Evolutionary conservation across 2,329 filamentous ascomycete species (phyloP), one percentile per base, ranked within the genome.

Genomic region (Pseudopyrenochaeta lycopersici): DNA sequence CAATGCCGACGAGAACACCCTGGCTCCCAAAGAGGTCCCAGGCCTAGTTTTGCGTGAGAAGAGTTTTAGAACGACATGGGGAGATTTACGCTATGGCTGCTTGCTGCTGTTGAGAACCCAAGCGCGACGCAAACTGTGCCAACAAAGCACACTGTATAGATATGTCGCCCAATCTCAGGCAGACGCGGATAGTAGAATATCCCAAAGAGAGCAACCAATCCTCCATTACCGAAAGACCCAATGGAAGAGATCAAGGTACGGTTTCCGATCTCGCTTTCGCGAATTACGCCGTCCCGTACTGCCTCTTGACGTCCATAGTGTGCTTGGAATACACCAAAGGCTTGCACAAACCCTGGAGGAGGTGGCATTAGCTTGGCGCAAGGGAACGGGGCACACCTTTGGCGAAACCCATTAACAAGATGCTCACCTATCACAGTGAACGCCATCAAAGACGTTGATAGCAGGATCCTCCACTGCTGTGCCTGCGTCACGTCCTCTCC

Each of bases 1-100:
- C 79, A 15, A 79, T 41, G 6, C 80, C 79, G 36, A 76, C 73
- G 11, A 81, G 56, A 10, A 81, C 59, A 1, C 79, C 79, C 63
- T 82, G 79, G 2, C 77, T 79, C 3, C 78, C 63, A 12, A 81
- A 56, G 4, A 81, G 72, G 10, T 80, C 77, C 76, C 75, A 78
- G 7, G 65, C 15, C 64, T 65, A 40, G 11, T 9, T 7, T 4
- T 3, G 9, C 14, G 35, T 60, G 17, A 63, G 60, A 27, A 30
- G 21, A 36, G n/a, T n/a, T 21, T 17, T 7, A 36, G 15, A 4
- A 1, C 11, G 2, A 27, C 27, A 33, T 18, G 18, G 6, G 17
- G 15, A 17, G 15, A 4, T 4, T 54, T 52, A 68, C 63, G 49
- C 52, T 57, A 9, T 49, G 59, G 42, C 63, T 58, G 14, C 43